Evolutionary conservation across 768 basidiomycete genomes (phyloP), one percentile per base, ranked within the genome.

Genomic region (Steccherinum ochraceum): DNA sequence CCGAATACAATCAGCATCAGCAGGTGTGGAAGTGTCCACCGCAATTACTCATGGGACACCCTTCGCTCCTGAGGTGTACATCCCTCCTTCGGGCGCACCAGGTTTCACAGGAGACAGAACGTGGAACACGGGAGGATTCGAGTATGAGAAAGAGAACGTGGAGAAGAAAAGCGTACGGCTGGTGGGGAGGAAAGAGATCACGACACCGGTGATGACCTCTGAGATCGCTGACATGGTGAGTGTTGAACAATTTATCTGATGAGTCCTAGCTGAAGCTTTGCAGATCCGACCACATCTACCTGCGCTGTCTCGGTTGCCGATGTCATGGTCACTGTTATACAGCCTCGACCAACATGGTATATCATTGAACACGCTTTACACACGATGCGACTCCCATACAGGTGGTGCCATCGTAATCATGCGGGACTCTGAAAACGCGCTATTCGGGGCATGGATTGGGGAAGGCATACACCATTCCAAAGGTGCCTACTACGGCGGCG

Each of bases 261-360:
- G 30, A 30, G n/a, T n/a, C n/a, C n/a, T n/a, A 42, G 12, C 5
- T 39, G 5, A 19, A 7, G 24, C 16, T 44, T 3, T 16, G n/a
- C 48, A 92, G 89, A 70, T 93, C 21, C 84, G 89, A 0, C 67
- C 81, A 1, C 72, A 82, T 51, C 74, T 94, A 1, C 86, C 91
- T 0, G 81, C 89, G 0, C 76, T 93, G 4, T 72, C 79, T 1
- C 83, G 86, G 3, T 78, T 94, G 16, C 76, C 84, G 0, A 72
- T 74, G 5, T 69, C 74, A 24, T 95, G 93, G 93, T 77, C 77
- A 0, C 77, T 94, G 0, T 68, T 93, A 4, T 93, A 94, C 69
- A 93, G 91, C 13, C 75, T 96, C 16, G 95, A 98, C 61, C 93
- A 96, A 60, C 89, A 98, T 58, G 95, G 95, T 0, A 93, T 94